phyloP scores from a whole-genome alignment of 768 basidiomycete species.

The Imleria badia region DNA sequence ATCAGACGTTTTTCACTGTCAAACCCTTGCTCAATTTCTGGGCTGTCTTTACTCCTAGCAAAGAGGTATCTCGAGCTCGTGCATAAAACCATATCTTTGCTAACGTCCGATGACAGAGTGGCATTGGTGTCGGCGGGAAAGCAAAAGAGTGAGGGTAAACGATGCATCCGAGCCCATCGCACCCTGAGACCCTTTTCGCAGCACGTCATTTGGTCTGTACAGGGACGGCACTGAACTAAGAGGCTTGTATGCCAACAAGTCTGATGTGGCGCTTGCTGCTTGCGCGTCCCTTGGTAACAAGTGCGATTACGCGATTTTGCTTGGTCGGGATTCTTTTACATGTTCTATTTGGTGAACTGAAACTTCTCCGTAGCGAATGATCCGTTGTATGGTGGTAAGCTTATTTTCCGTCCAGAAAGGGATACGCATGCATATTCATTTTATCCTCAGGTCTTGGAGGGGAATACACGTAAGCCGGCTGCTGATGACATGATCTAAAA shows the following conservation, averaged over 20 bases:
- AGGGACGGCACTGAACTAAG: slow-evolving; percentile 76
- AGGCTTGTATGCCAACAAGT: slow-evolving; percentile 68
- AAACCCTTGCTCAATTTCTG: slow-evolving; percentile 78
- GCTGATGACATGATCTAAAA: not conserved
- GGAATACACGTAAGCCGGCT: slow-evolving; percentile 62
- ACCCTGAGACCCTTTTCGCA: slow-evolving; percentile 27
- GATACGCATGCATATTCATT: not conserved
- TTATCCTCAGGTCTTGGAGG: slow-evolving; percentile 62
- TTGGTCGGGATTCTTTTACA: slow-evolving; percentile 46
- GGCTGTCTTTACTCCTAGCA: slow-evolving; percentile 76
- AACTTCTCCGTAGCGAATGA: slow-evolving; percentile 58
- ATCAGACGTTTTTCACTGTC: slow-evolving; percentile 77
- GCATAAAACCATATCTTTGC: slow-evolving; percentile 22
- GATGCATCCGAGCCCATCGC: not conserved
- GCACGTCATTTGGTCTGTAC: slow-evolving; percentile 75
- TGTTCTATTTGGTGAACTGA: slow-evolving; percentile 7
- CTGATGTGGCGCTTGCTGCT: slow-evolving; percentile 65
- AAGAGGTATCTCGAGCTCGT: slow-evolving; percentile 47
- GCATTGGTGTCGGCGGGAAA: slow-evolving; percentile 64
- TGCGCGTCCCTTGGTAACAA: slow-evolving; percentile 60
- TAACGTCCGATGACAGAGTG: slow-evolving; percentile 45
- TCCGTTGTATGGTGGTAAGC: slow-evolving; percentile 72
- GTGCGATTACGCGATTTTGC: slow-evolving; percentile 74
- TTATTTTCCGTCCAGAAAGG: not conserved
- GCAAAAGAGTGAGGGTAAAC: slow-evolving; percentile 60